Conservation (phyloP, 176 grass and related monocot species). For the Aegilops speltoides region DNA sequence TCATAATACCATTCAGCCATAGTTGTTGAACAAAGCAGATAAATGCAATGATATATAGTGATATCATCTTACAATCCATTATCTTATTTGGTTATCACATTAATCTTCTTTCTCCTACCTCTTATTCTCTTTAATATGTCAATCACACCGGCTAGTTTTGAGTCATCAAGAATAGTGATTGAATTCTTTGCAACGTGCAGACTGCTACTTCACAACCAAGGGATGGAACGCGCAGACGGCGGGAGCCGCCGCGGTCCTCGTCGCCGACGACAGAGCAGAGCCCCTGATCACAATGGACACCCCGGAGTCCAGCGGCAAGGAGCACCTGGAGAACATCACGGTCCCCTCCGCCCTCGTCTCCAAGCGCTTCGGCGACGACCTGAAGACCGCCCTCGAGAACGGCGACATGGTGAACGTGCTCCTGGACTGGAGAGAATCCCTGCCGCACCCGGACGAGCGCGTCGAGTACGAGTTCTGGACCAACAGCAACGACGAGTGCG, state of each 20-base stretch:
- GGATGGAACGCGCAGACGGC: conserved; percentile 81
- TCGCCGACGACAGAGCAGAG: conserved; percentile 59
- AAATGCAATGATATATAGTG: not conserved
- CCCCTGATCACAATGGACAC: conserved; percentile 90
- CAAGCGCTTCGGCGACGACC: conserved; percentile 67
- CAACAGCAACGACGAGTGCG: conserved; percentile 88
- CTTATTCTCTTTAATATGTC: no score
- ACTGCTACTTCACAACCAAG: conserved; percentile 93
- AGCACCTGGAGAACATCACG: conserved; percentile 67
- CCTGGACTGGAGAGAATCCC: conserved; percentile 81
- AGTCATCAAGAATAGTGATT: no score
- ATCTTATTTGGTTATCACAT: no score
- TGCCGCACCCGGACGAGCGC: conserved; percentile 80
- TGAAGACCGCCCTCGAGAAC: conserved; percentile 52
- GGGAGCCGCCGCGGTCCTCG: conserved; percentile 78
- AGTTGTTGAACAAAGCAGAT: not conserved
- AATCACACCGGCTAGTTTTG: no score
- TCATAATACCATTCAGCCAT: not conserved
- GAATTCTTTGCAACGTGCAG: conserved; percentile 31
- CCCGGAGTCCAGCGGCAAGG: conserved; percentile 55
- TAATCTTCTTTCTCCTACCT: no score
- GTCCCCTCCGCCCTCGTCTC: conserved; percentile 70
- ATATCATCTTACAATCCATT: not conserved
- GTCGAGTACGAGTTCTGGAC: conserved; percentile 92
- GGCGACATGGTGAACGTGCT: conserved; percentile 82